Percentiles rank a stretch among this genome's conserved stretches.
These are phyloP conservation scores for Nephelium lappaceum DNA, from an alignment of 345 rosid species.

Conservation along the genomic window DNA sequence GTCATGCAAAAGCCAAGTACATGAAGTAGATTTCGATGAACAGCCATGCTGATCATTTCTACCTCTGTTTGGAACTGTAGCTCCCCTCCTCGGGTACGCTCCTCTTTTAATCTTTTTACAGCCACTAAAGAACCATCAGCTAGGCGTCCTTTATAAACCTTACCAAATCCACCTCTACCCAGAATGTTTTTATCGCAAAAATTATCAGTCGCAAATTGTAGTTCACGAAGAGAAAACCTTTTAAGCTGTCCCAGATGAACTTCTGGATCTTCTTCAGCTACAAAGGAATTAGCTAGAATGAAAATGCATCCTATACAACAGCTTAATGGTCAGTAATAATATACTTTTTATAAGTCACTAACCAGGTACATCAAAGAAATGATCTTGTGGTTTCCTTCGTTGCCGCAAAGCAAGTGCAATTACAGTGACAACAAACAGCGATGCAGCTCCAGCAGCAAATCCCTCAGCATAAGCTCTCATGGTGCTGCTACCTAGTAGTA, in stretches of 20 bases:
- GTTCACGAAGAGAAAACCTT: slow-evolving; percentile 84
- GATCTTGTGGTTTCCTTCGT: slow-evolving; percentile 76
- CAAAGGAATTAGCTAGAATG: slow-evolving; percentile 23
- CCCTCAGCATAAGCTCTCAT: slow-evolving; percentile 96
- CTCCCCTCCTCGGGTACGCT: slow-evolving; percentile 86
- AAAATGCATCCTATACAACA: slow-evolving; percentile 3
- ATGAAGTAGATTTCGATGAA: slow-evolving; percentile 82
- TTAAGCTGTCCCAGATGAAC: slow-evolving; percentile 92
- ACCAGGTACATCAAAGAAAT: slow-evolving; percentile 98
- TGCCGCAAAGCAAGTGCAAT: slow-evolving; percentile 78
- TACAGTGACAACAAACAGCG: slow-evolving; percentile 91
- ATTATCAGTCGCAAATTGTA: slow-evolving; percentile 81
- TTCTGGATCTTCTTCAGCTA: slow-evolving; percentile 92
- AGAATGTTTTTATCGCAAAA: slow-evolving; percentile 70
- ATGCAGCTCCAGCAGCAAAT: slow-evolving; percentile 96
- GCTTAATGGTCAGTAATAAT: slow-evolving; percentile 10
- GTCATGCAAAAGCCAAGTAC: slow-evolving; percentile 95
- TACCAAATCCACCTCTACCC: slow-evolving; percentile 93
- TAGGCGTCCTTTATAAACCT: slow-evolving; percentile 89
- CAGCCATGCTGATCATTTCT: slow-evolving; percentile 96
- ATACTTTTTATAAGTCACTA: slow-evolving; percentile 27
- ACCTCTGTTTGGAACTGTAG: slow-evolving; percentile 92
- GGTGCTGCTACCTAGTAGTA: slow-evolving; percentile 53
- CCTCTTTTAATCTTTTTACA: slow-evolving; percentile 88
- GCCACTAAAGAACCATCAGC: slow-evolving; percentile 80